Evolutionary conservation across 306 rosid species (phyloP), one percentile per base, ranked within the genome.

Genomic region (Quercus cerris): DNA sequence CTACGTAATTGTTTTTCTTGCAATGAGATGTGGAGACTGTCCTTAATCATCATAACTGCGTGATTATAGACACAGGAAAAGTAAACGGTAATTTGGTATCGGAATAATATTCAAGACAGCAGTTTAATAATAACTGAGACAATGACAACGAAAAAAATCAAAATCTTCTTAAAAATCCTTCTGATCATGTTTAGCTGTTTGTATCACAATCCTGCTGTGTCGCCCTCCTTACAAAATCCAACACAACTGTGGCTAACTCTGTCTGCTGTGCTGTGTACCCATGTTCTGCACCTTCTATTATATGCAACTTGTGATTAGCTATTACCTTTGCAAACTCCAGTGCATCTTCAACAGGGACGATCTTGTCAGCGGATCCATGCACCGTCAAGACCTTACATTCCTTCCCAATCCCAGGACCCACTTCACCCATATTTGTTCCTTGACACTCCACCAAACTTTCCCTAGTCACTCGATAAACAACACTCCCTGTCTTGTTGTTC

Each of bases 311-410:
- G 91, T 91, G 94, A 78, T 93, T 88, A 14, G 89, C 92, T 79
- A 91, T 78, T 78, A 90, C 84, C 83, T 94, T 89, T 51, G 90
- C 86, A 46, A 93, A 90, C 82, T 86, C 92, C 5, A 38, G 66
- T n/a, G 97, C 97, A 71, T 92, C 94, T 78, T 77, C 85, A 59
- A 84, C 89, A 0, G 94, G 94, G 68, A 94, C 84, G 51, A 13
- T 5, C 61, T 83, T 67, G 56, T 91, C 97, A 4, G 78, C 85
- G 17, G 88, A 79, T 81, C 97, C 97, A 78, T 94, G 98, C 70
- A 90, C 81, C 23, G 93, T 94, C 13, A 91, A 70, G 62, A 91
- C 79, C 97, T 94, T 93, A 91, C 91, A 91, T 70, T 82, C 88
- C 55, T 86, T 85, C 85, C 86, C 89, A 71, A 91, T 90, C 81